Conservation (phyloP, 1,284 basidiomycete genomes). For the Cutaneotrichosporon sp. region DNA sequence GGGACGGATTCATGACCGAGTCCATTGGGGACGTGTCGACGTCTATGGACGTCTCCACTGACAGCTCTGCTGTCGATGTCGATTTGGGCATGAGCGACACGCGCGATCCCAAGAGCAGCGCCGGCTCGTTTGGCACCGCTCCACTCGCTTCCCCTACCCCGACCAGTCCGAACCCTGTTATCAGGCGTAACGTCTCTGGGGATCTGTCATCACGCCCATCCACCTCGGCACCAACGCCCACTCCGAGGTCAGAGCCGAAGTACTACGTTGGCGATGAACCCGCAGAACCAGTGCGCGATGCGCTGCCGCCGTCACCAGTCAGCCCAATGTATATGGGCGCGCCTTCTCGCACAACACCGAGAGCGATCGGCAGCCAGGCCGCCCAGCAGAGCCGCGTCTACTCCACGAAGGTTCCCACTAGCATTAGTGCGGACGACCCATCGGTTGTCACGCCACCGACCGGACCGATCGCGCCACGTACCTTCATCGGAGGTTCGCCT, state of each 20-base stretch:
- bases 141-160: conserved; percentile 5
- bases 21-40: conserved; percentile 37
- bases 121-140: conserved; percentile 18
- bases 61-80: conserved; percentile 25
- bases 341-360: conserved; percentile 13
- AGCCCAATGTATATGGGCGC: not conserved
- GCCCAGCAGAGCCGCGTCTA: conserved; percentile 28
- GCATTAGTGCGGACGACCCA: conserved; percentile 8
- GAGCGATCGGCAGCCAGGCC: conserved; percentile 31
- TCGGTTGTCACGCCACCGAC: conserved; percentile 38
- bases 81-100: conserved; percentile 1
- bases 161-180: conserved; percentile 27
- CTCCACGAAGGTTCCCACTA: not conserved
- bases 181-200: conserved; percentile 12
- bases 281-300: conserved; percentile 11
- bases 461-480: conserved; percentile 12
- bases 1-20: conserved; percentile 73
- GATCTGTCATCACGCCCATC: conserved; percentile 14
- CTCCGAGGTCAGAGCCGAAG: conserved; percentile 40
- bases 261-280: conserved; percentile 47
- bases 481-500: conserved; percentile 42
- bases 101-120: conserved; percentile 13
- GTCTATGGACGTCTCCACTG: conserved; percentile 43
- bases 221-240: conserved; percentile 17
- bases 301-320: conserved; percentile 11